A percentile compares a stretch with the other conserved stretches of the same genome.
These are phyloP conservation scores for Albifimbria verrucaria DNA, from an alignment of 2,329 filamentous ascomycete genomes.

Conservation along the genomic window DNA sequence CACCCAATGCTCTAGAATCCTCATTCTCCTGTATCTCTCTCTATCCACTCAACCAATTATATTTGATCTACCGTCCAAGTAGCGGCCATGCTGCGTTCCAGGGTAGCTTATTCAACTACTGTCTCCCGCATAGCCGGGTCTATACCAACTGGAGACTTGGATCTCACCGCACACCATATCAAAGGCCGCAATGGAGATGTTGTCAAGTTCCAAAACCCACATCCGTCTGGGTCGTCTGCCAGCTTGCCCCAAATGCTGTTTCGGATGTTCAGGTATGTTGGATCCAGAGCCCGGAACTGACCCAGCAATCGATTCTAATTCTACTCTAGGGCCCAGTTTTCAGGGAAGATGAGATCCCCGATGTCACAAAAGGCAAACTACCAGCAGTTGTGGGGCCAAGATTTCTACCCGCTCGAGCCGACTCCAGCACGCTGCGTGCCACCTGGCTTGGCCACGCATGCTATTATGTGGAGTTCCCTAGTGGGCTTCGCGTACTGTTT, in stretches of 20 bases:
- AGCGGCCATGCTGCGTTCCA: too few species aligned
- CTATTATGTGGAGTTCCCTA: constrained; percentile 87
- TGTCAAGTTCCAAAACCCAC: neutral
- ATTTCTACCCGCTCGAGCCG: constrained; percentile 61
- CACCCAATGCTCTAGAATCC: too few species aligned
- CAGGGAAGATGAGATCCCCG: constrained; percentile 41
- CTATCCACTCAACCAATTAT: too few species aligned
- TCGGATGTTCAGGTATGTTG: neutral
- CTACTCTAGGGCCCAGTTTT: neutral
- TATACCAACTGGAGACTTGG: too few species aligned
- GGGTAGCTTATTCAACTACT: too few species aligned
- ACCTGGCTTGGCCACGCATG: constrained; percentile 97
- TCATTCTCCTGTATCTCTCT: too few species aligned
- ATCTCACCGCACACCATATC: neutral
- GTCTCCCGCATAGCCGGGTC: too few species aligned
- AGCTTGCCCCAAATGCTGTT: neutral
- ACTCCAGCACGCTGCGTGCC: constrained; percentile 62
- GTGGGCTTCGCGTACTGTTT: constrained; percentile 82
- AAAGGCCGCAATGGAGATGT: neutral
- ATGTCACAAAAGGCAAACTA: constrained; percentile 64
- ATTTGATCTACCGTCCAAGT: too few species aligned
- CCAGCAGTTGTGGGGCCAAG: constrained; percentile 61
- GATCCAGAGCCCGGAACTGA: neutral
- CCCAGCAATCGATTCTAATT: neutral
- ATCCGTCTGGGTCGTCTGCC: neutral